Evolutionary conservation across 2,329 filamentous ascomycete genomes (phyloP), one percentile per base, ranked within the genome.

Genomic region (Epichloe glyceriae): DNA sequence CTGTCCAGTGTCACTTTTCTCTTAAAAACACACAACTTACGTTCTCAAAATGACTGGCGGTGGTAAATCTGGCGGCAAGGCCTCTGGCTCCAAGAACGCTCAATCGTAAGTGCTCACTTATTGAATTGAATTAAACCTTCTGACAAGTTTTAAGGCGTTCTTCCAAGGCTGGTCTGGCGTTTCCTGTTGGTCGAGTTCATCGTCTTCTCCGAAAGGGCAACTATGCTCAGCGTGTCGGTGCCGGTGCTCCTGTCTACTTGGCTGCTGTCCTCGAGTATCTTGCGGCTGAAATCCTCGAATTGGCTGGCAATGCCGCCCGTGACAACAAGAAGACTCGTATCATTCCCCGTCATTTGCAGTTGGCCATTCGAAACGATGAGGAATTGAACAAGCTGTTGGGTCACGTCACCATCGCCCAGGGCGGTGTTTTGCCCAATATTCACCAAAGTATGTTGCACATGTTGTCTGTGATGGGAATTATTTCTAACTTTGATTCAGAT

Each of bases 311-410:
- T 73, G 93, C 93, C 65, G 93, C 93, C 58, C 91, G 93, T 64
- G 93, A 98, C 78, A 96, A 97, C 85, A 98, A 98, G 88, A 97
- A 97, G 86, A 98, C 91, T 59, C 90, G 93, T 86, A 98, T 98
- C 77, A 98, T 97, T 55, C 93, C 93, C 59, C 89, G 93, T 73
- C 93, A 98, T 74, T 83, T 98, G 46, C 93, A 98, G 79, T 88
- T 98, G 63, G 93, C 93, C 74, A 98, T 98, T 78, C 85, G 93
- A 67, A 96, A 96, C 77, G 91, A 97, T 73, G 91, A 97, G 82
- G 93, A 98, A 76, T 73, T 97, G 86, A 96, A 97, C 86, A 97
- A 95, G 82, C 85, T 95, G 56, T 80, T 95, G 58, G 90, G 90
- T 53, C 88, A 95, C 70, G 89, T 95, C 73, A 96, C 89, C 69